Base-by-base conservation (phyloP, 495 filamentous ascomycete genomes). In the Pseudotulostoma volvatum region DNA sequence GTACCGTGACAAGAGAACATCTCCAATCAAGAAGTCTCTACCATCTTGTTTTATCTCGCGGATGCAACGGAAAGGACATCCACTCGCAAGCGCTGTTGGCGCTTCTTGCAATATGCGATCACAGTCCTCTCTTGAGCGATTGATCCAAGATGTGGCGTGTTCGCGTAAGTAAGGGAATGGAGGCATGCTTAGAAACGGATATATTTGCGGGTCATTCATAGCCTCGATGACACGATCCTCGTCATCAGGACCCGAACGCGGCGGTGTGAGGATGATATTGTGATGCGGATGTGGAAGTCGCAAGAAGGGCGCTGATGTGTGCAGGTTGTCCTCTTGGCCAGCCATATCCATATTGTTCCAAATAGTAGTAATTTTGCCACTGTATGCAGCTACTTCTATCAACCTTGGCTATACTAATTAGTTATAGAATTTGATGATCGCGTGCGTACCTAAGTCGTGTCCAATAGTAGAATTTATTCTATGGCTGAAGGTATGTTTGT, bases 201-300 rank as follows among this genome's bases (percentile, higher is more conserved):
- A 47, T 2, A 55, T 37, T 0, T 1, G 4, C 3, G 46, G 42
- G 18, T 55, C 47, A 23, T 57, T 57, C 13, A 57, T 35, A 2
- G 47, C 33, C 2, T 31, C 11, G 1, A 44, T 31, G 14, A 39
- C 14, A 4, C 34, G 35, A 3, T 32, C 9, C 9, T 42, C 18
- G 4, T 44, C 44, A 9, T 44, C 39, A 5, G 14, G 34, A 11
- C 4, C 49, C 43, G 31, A 16, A 0, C 40, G 40, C 17, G 49
- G 47, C n/a, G 49, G 47, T 18, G 54, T 57, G 42, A 57, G 42
- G 38, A 55, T 51, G n/a, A 55, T 55, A 28, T 55, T 41, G 9
- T 41, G 31, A 17, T 40, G 42, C 13, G 52, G 52, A 7, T 44
- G 36, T n/a, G 41, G 44, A 13, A 55, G 46, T 18, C 46, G 50